Evolutionary conservation across 768 basidiomycete species (phyloP).

Genomic region (Leccinellum luteum): DNA sequence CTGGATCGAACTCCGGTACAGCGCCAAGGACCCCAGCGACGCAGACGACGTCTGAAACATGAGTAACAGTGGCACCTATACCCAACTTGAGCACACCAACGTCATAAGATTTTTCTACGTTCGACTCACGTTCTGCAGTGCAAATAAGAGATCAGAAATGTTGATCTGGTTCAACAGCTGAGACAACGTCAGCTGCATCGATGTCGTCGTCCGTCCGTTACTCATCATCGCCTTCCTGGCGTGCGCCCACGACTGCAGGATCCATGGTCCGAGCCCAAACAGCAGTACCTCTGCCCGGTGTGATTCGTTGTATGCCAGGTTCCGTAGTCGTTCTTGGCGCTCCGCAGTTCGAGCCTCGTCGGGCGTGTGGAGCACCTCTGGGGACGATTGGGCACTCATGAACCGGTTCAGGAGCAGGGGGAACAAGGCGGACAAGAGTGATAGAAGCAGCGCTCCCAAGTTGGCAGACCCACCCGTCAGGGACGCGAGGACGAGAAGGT

Average conservation of each 20-base stretch:
- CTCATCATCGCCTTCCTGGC: slow-evolving; percentile 60
- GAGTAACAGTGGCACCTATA: slow-evolving; percentile 71
- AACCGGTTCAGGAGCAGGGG: slow-evolving; percentile 59
- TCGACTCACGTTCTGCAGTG: slow-evolving; percentile 65
- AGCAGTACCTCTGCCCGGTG: slow-evolving; percentile 81
- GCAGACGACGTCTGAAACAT: slow-evolving; percentile 69
- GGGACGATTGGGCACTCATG: slow-evolving; percentile 38
- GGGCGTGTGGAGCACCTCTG: slow-evolving; percentile 45
- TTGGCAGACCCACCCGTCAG: slow-evolving; percentile 55
- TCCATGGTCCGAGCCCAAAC: slow-evolving; percentile 85
- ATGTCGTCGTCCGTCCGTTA: slow-evolving; percentile 44
- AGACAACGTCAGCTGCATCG: slow-evolving; percentile 41
- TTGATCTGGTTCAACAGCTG: slow-evolving; percentile 53
- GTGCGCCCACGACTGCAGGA: slow-evolving; percentile 71
- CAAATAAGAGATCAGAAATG: slow-evolving; percentile 59
- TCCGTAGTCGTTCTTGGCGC: slow-evolving; percentile 72
- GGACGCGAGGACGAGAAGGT: slow-evolving; percentile 64
- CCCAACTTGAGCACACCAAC: background rate
- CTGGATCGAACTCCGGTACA: slow-evolving; percentile 78
- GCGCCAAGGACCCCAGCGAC: slow-evolving; percentile 75
- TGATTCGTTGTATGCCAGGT: slow-evolving; percentile 67
- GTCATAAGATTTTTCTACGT: background rate
- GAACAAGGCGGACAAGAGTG: slow-evolving; percentile 57
- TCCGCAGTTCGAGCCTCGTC: slow-evolving; percentile 64
- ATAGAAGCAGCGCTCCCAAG: slow-evolving; percentile 55